Base-by-base conservation (phyloP, 495 filamentous ascomycete genomes). In the Apodospora peruviana region DNA sequence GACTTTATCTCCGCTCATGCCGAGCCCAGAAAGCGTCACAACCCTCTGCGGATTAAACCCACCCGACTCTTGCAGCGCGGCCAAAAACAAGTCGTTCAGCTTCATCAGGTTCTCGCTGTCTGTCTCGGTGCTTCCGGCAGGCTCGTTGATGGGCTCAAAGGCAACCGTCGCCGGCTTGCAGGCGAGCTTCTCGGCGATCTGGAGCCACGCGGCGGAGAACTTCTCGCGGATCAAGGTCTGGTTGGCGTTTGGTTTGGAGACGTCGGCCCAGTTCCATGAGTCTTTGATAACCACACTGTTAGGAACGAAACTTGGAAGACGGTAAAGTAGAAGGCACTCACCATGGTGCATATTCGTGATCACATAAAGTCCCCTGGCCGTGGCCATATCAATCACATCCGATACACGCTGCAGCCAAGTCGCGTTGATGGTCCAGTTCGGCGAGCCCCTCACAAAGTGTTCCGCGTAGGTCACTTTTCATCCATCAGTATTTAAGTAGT, bases 141-240 rank as follows among this genome's bases (percentile, higher is more conserved):
- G 75, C 48, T 85, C 80, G 51, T 83, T 84, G 53, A 85, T 74
- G 2, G 79, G 60, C 51, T 85, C 81, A 40, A 84, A 79, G 1
- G 77, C 76, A n/a, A 83, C 70, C 5, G 67, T 57, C 24, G 67
- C 71, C 0, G 73, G 72, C 54, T 81, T 81, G 66, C 73, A 77
- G 12, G 68, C 76, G 35, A 84, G 66, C 27, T 73, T 70, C 14
- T 69, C 70, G 10, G 73, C 79, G 55, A 84, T 80, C 49, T 83
- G 81, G 40, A 76, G 67, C 82, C 79, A 84, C 2, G 81, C 65
- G 7, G 68, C 54, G 23, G 75, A 73, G 53, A 83, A 81, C 49
- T 75, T 74, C 43, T 80, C 75, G 51, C 80, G 76, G 34, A 81
- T 78, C 58, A 65, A 59, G 2, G 74, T 73, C n/a, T 72, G 36